These are phyloP conservation scores for Uncinocarpus reesii DNA, from an alignment of 2,329 filamentous ascomycete species.

Conservation along the genomic window DNA sequence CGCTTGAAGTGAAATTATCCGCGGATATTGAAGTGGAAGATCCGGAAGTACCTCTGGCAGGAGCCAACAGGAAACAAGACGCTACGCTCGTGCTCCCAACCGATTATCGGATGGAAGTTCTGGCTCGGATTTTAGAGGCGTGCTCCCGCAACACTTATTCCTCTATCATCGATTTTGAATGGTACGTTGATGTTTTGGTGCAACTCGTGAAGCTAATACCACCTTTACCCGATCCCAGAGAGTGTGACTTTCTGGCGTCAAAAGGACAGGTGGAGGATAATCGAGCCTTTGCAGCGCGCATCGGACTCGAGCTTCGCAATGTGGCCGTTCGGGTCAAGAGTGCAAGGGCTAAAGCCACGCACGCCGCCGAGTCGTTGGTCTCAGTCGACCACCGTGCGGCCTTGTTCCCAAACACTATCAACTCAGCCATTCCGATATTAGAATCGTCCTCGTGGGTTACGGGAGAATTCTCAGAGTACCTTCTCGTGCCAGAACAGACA, in stretches of 20 bases:
- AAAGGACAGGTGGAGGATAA: slow-evolving; percentile 14
- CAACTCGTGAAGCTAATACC: slow-evolving; percentile 63
- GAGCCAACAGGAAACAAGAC: slow-evolving; percentile 41
- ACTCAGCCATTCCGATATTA: slow-evolving; percentile 53
- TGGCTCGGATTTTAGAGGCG: slow-evolving; percentile 74
- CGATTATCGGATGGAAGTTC: slow-evolving; percentile 75
- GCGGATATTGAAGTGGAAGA: slow-evolving; percentile 50
- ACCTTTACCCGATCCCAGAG: slow-evolving; percentile 19
- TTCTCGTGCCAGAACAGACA: slow-evolving; percentile 60
- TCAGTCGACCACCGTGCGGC: slow-evolving; percentile 48
- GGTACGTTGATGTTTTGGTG: slow-evolving; percentile 86
- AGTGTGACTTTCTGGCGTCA: slow-evolving; percentile 15
- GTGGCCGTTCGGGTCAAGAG: slow-evolving; percentile 84
- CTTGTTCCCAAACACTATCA: slow-evolving; percentile 45
- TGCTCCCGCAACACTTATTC: slow-evolving; percentile 82
- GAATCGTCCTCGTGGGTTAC: slow-evolving; percentile 72
- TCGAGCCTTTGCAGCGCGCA: slow-evolving; percentile 33
- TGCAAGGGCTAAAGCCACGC: slow-evolving; percentile 67
- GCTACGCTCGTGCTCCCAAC: slow-evolving; percentile 59
- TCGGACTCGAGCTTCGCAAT: slow-evolving; percentile 79
- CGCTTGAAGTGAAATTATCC: slow-evolving; percentile 37
- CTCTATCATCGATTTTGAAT: slow-evolving; percentile 83
- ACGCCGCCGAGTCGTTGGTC: slow-evolving; percentile 68
- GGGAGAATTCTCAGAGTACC: slow-evolving; percentile 72
- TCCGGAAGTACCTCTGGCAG: slow-evolving; percentile 46